Evolutionary conservation across 192 early-diverging fungal species (phyloP).

Genomic region (Coemansia javaensis): DNA sequence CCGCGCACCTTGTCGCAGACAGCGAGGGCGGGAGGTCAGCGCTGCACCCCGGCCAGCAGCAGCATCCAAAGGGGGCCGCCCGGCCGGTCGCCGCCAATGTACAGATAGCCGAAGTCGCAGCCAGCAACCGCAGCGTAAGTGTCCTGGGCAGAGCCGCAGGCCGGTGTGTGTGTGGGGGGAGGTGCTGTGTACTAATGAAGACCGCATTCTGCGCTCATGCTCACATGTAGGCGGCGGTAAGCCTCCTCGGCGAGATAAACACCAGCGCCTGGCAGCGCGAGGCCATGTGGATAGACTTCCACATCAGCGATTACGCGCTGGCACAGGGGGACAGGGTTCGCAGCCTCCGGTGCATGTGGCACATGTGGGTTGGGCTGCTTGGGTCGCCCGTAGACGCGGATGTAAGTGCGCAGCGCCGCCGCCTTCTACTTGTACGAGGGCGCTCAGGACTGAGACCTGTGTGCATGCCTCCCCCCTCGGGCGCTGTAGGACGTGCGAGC

Average conservation of each 20-base stretch:
- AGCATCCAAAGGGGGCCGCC: too few species aligned
- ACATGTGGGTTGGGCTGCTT: constrained; percentile 31
- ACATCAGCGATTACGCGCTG: constrained; percentile 31
- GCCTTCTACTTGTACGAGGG: too few species aligned
- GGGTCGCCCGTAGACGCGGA: constrained; percentile 22
- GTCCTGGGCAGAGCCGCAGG: too few species aligned
- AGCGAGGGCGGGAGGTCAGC: background rate
- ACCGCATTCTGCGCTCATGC: background rate
- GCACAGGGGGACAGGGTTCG: constrained; percentile 6
- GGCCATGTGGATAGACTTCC: constrained; percentile 28
- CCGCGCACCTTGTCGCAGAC: constrained; percentile 9
- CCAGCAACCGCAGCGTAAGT: constrained; percentile 22
- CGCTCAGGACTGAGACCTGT: too few species aligned
- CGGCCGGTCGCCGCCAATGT: too few species aligned
- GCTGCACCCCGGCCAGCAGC: constrained; percentile 4
- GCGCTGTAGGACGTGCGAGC: constrained; percentile 9
- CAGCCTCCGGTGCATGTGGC: constrained; percentile 30
- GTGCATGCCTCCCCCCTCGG: background rate
- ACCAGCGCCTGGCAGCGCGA: constrained; percentile 24
- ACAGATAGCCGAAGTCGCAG: constrained; percentile 17
- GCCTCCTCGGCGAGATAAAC: constrained; percentile 16
- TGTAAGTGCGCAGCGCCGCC: too few species aligned
- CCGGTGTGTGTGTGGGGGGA: too few species aligned
- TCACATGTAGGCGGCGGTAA: constrained; percentile 21
- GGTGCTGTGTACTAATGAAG: too few species aligned